A percentile compares a stretch with the other conserved stretches of the same genome.
phyloP scores from a whole-genome alignment of 768 basidiomycete species.

The Russula sp. region DNA sequence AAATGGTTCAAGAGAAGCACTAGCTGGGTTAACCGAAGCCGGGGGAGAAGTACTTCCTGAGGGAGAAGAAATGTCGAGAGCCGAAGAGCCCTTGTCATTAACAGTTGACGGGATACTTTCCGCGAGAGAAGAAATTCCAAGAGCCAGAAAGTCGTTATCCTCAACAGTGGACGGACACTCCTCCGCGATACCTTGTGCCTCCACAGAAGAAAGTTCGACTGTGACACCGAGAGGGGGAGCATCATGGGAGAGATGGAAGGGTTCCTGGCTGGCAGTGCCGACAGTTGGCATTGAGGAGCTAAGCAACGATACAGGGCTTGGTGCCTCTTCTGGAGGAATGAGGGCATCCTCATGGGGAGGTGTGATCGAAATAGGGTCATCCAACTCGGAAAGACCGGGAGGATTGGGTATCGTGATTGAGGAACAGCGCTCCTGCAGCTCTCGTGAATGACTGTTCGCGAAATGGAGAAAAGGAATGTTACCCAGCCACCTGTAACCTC shows the following conservation, averaged over 20 bases:
- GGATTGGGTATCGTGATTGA: slow-evolving; percentile 7
- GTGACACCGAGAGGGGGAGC: background rate
- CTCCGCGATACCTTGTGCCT: background rate
- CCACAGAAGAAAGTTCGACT: background rate
- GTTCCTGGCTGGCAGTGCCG: background rate
- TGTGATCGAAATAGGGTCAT: background rate
- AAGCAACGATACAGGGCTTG: background rate
- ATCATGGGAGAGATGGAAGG: slow-evolving; percentile 6
- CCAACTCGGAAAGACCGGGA: slow-evolving; percentile 4
- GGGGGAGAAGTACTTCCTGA: background rate
- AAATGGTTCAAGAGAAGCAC: background rate
- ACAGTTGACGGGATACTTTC: background rate
- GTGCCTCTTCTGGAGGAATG: background rate
- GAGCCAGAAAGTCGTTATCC: background rate
- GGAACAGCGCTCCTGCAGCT: slow-evolving; percentile 22
- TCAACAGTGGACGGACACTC: slow-evolving; percentile 5
- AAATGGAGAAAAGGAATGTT: background rate
- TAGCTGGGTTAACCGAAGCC: background rate
- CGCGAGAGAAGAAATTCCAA: background rate
- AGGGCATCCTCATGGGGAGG: slow-evolving; percentile 3
- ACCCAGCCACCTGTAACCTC: slow-evolving; percentile 28
- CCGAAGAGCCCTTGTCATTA: background rate
- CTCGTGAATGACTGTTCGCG: background rate
- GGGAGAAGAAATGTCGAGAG: background rate
- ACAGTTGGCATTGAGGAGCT: background rate